Evolutionary conservation across 768 basidiomycete species (phyloP).

Genomic region (Tricholoma furcatifolium): DNA sequence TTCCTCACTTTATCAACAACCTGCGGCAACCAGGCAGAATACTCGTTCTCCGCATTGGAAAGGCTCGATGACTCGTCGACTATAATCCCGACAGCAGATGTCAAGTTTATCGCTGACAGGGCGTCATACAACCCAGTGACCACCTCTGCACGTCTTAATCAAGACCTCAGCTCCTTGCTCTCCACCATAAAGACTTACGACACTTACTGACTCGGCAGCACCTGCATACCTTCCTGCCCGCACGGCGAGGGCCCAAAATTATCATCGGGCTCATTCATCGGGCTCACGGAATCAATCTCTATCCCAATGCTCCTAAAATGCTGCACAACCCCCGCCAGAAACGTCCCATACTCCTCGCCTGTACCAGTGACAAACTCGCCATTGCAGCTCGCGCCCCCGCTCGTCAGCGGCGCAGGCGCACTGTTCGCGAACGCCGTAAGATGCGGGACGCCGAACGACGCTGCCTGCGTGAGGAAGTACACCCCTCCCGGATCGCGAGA

Average conservation of each 20-base stretch:
- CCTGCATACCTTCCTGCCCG: slow-evolving; percentile 47
- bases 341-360: slow-evolving; percentile 39
- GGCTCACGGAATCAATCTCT: slow-evolving; percentile 37
- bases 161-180: background rate
- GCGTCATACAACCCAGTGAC: slow-evolving; percentile 35
- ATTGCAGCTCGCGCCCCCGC: slow-evolving; percentile 33
- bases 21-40: slow-evolving; percentile 32
- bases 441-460: slow-evolving; percentile 31
- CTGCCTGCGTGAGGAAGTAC: slow-evolving; percentile 40
- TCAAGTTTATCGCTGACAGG: slow-evolving; percentile 26
- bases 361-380: slow-evolving; percentile 33
- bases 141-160: slow-evolving; percentile 36
- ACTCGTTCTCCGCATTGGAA: slow-evolving; percentile 28
- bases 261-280: slow-evolving; percentile 44
- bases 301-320: slow-evolving; percentile 39
- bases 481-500: slow-evolving; percentile 36
- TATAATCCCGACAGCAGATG: slow-evolving; percentile 33
- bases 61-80: slow-evolving; percentile 42
- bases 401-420: slow-evolving; percentile 35
- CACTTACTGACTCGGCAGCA: slow-evolving; percentile 35
- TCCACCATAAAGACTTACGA: background rate
- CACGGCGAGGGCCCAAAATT: slow-evolving; percentile 38
- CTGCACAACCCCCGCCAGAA: slow-evolving; percentile 37
- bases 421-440: slow-evolving; percentile 44
- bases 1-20: slow-evolving; percentile 27